Evolutionary conservation across 306 rosid genomes (phyloP), one percentile per base, ranked within the genome.

Genomic region (Dryas alaskensis): DNA sequence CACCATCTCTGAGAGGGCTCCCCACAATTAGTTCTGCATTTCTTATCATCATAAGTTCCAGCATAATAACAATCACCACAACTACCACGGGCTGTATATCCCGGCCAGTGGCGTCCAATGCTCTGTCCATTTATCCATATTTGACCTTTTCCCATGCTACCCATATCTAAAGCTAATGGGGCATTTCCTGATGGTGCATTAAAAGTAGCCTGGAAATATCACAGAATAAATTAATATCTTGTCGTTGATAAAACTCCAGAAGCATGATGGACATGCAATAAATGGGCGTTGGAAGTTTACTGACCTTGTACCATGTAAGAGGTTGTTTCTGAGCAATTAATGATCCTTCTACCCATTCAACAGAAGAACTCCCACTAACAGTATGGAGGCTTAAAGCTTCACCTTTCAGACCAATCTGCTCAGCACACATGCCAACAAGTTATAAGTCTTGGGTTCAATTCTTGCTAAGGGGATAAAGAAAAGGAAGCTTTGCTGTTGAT

Each of bases 61-160:
- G 95, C 89, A 84, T 94, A 94, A 68, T 74, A 40, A 70, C 97
- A 94, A 52, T 73, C 77, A 10, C 84, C 87, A 81, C 99, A 94
- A 45, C 37, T 49, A 16, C 95, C 99, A 0, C 4, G 83, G 39
- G 99, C 96, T 40, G 42, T 82, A 76, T 89, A 88, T 68, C 69
- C 93, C 0, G 99, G 93, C 96, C 91, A 89, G 78, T 94, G 95
- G 76, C 99, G 97, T 64, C 99, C 99, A 1, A 94, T 92, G 84
- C 91, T 89, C 42, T 71, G 89, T 37, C 96, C 96, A n/a, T 94
- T 94, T 52, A 94, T 75, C 99, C 99, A 94, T 40, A 90, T 78
- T 65, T 92, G 88, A 58, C 99, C 99, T 68, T 94, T 94, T 73
- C 96, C 99, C 99, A 94, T 94, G 89, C 85, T 83, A 62, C 84